Percentiles rank a stretch among this genome's conserved stretches.
These are phyloP conservation scores for Radiomyces spectabilis DNA, from an alignment of 192 early-diverging fungal genomes.

Conservation along the genomic window DNA sequence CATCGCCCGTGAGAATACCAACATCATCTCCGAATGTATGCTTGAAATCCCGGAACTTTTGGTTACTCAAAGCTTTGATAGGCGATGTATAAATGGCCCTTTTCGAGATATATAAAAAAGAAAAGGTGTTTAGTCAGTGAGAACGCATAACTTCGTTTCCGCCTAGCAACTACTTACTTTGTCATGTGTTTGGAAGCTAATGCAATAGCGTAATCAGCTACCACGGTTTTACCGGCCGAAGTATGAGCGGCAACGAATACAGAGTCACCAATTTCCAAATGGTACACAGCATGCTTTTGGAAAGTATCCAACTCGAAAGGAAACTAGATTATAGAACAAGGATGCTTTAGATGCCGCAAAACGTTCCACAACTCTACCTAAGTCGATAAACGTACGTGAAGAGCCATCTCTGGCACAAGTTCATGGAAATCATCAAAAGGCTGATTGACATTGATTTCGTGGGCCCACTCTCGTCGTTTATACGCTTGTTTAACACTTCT, in stretches of 20 bases:
- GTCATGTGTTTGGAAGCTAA: constrained; percentile 94
- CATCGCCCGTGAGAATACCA: constrained; percentile 96
- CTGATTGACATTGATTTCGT: constrained; percentile 82
- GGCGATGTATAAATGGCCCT: constrained; percentile 96
- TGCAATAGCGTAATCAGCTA: constrained; percentile 97
- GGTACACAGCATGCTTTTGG: constrained; percentile 95
- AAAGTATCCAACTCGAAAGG: constrained; percentile 96
- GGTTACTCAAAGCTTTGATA: constrained; percentile 97
- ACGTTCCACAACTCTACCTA: background rate
- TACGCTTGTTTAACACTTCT: constrained; percentile 4
- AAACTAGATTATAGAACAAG: constrained; percentile 41
- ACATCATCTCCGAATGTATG: constrained; percentile 83
- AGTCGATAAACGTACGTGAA: constrained; percentile 35
- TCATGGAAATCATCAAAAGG: constrained; percentile 86
- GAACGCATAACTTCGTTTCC: no score
- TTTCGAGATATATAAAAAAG: background rate
- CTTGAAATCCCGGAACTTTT: constrained; percentile 96
- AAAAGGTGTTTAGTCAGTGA: no score
- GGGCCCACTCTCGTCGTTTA: constrained; percentile 77
- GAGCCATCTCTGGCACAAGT: constrained; percentile 84
- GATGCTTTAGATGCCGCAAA: background rate
- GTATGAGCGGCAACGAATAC: constrained; percentile 99
- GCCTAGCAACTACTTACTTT: constrained; percentile 17
- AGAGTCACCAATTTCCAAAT: constrained; percentile 88
- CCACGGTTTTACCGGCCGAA: constrained; percentile 96